phyloP scores from a whole-genome alignment of 176 grass and related monocot genomes.

The Tillandsia leiboldiana region DNA sequence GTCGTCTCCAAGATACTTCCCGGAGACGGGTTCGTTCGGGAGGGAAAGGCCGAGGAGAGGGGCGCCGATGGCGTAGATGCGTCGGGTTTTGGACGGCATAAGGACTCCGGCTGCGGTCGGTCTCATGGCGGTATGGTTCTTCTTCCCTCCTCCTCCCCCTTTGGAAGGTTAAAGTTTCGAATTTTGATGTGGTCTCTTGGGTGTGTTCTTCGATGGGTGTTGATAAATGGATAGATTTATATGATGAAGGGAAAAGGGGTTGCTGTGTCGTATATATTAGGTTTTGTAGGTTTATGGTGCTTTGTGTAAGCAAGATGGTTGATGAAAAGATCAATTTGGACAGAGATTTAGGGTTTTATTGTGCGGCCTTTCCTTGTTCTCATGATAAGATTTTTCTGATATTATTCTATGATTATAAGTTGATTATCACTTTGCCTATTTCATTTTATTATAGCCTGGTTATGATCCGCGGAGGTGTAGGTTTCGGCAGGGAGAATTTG shows the following conservation, averaged over 20 bases:
- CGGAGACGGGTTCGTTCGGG: slow-evolving; percentile 30
- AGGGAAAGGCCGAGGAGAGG: slow-evolving; percentile 24
- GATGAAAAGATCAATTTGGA: neutral
- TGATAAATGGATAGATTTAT: neutral
- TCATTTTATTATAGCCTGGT: neutral
- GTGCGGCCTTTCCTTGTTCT: neutral
- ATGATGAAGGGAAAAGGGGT: neutral
- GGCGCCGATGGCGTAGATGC: slow-evolving; percentile 18
- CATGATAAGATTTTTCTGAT: neutral
- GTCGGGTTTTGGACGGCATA: slow-evolving; percentile 27
- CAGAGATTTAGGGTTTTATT: neutral
- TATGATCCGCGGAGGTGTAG: no score
- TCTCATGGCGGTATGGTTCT: slow-evolving; percentile 21
- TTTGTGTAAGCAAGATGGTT: neutral
- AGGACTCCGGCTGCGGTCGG: slow-evolving; percentile 19
- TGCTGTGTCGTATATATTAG: neutral
- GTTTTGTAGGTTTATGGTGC: neutral
- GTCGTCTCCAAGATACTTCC: slow-evolving; percentile 38
- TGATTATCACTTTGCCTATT: neutral
- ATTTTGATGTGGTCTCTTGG: neutral
- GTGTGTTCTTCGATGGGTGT: neutral
- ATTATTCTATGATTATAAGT: neutral
- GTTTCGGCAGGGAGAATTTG: no score
- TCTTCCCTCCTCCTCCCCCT: neutral
- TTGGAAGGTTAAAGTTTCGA: neutral